Conservation (phyloP, 75 land plant genomes). For the Pseudotsuga menziesii region DNA sequence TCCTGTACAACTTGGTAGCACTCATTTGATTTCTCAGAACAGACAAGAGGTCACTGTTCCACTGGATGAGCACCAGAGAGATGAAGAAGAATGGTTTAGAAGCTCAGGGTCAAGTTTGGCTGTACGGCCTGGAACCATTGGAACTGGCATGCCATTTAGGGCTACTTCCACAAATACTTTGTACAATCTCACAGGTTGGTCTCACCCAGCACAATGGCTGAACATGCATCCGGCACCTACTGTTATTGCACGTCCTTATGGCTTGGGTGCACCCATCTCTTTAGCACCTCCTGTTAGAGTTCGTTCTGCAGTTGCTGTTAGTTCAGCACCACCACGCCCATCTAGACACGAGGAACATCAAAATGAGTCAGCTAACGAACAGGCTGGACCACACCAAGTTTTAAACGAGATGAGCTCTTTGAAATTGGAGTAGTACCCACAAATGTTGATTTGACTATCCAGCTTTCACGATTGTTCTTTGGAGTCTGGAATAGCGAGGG, state of each 20-base stretch:
- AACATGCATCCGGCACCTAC: slow-evolving; percentile 5
- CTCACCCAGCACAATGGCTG: slow-evolving; percentile 11
- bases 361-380: not conserved
- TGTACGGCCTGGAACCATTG: not conserved
- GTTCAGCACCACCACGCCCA: slow-evolving; percentile 4
- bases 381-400: slow-evolving; percentile 11
- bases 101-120: slow-evolving; percentile 4
- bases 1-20: slow-evolving; percentile 1
- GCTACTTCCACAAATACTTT: not conserved
- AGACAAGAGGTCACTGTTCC: slow-evolving; percentile 20
- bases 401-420: slow-evolving; percentile 5
- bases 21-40: slow-evolving; percentile 5
- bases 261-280: slow-evolving; percentile 3
- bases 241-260: slow-evolving; percentile 2
- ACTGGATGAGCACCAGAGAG: slow-evolving; percentile 32
- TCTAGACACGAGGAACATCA: not conserved
- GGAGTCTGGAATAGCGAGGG: not conserved
- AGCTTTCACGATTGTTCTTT: not conserved
- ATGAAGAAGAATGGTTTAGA: slow-evolving; percentile 46
- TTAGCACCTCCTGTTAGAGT: slow-evolving; percentile 14
- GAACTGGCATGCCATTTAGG: slow-evolving; percentile 2
- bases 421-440: slow-evolving; percentile 9
- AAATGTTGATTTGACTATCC: not conserved
- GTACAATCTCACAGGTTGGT: not conserved
- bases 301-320: slow-evolving; percentile 12